A percentile compares a stretch with the other conserved stretches of the same genome.
phyloP scores from a whole-genome alignment of 352 stramenopile genomes.

The Halophytophthora polymorphica region DNA sequence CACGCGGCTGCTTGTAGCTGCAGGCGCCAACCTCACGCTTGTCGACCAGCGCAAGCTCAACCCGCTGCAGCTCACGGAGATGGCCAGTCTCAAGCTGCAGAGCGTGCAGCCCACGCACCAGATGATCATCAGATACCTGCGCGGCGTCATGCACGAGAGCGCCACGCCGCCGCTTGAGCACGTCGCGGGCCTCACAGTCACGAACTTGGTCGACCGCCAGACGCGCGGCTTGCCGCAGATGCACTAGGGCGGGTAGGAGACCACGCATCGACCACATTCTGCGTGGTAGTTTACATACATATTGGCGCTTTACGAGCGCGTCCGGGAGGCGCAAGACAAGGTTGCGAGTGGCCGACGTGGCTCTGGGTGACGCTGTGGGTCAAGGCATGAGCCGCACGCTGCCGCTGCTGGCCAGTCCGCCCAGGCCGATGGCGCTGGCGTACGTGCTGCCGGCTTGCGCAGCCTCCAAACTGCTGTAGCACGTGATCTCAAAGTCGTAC shows the following conservation, averaged over 20 bases:
- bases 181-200: conserved; percentile 67
- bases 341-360: too few relatives aligned
- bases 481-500: conserved; percentile 84
- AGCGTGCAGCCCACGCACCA: conserved; percentile 81
- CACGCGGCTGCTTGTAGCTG: conserved; percentile 52
- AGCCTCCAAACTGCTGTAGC: conserved; percentile 46
- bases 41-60: conserved; percentile 66
- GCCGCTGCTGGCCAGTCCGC: conserved; percentile 21
- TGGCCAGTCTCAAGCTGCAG: conserved; percentile 67
- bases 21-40: conserved; percentile 46
- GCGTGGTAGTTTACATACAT: neutral
- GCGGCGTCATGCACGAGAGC: conserved; percentile 68
- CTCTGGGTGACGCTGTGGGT: neutral
- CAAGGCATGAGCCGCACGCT: conserved; percentile 49
- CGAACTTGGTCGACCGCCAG: conserved; percentile 60
- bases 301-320: neutral
- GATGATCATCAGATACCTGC: conserved; percentile 84
- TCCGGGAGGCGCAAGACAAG: too few relatives aligned
- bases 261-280: neutral
- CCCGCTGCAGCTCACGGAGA: conserved; percentile 67
- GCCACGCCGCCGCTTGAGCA: conserved; percentile 76
- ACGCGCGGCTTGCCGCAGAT: conserved; percentile 43
- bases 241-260: conserved; percentile 4
- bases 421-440: neutral
- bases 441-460: conserved; percentile 45